Conservation (phyloP, 2,329 filamentous ascomycete species). For the Fusarium sp. region DNA sequence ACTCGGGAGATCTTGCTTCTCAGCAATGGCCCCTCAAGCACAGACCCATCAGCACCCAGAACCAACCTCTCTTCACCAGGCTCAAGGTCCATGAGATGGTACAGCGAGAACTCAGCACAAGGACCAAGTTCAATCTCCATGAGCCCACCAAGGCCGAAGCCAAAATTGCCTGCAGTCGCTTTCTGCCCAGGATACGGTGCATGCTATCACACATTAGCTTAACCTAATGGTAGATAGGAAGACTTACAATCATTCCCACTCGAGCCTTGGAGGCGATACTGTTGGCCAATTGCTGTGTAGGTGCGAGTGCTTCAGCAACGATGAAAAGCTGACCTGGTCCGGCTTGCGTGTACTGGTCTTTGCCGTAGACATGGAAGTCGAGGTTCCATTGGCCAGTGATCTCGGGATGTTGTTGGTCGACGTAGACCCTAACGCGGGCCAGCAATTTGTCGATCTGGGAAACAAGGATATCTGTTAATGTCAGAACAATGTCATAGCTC, state of each 20-base stretch:
- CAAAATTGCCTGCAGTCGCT: slow-evolving; percentile 63
- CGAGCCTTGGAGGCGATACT: slow-evolving; percentile 44
- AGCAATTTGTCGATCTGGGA: slow-evolving; percentile 28
- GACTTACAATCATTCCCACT: slow-evolving; percentile 42
- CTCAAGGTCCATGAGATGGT: slow-evolving; percentile 58
- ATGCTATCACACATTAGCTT: slow-evolving; percentile 44
- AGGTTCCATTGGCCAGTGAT: slow-evolving; percentile 35
- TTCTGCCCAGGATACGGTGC: slow-evolving; percentile 59
- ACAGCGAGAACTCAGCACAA: slow-evolving; percentile 56
- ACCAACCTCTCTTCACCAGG: slow-evolving; percentile 36
- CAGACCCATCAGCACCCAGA: rapidly evolving
- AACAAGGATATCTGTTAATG: slow-evolving; percentile 22
- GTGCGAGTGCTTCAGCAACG: slow-evolving; percentile 57
- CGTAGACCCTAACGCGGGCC: slow-evolving; percentile 18
- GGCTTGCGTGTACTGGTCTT: slow-evolving; percentile 6
- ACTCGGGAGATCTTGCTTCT: background rate
- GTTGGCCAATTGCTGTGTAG: slow-evolving; percentile 55
- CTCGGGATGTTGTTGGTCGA: slow-evolving; percentile 33
- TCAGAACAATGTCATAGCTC: rapidly evolving
- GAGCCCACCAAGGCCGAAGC: slow-evolving; percentile 44
- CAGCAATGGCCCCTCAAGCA: background rate
- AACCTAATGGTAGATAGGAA: rapidly evolving
- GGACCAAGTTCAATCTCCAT: slow-evolving; percentile 46
- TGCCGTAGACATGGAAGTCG: slow-evolving; percentile 56
- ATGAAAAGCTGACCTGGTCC: slow-evolving; percentile 50